Evolutionary conservation across 2,329 filamentous ascomycete genomes (phyloP).

Genomic region (Dryadomyces sulphureus): DNA sequence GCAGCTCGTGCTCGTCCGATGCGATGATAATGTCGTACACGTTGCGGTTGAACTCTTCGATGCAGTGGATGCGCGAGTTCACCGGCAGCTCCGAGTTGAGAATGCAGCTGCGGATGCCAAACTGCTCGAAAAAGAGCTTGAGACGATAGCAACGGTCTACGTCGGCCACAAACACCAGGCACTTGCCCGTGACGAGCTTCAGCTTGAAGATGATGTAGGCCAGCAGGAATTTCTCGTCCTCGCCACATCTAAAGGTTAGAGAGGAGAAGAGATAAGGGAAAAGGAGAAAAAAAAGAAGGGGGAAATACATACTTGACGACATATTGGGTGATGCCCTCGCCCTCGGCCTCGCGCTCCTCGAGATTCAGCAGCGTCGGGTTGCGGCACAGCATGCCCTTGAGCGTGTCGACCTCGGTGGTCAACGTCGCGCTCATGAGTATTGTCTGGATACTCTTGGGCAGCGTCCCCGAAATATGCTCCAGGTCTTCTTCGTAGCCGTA

Average conservation of each 20-base stretch:
- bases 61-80: slow-evolving; percentile 84
- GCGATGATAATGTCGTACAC: slow-evolving; percentile 98
- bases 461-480: slow-evolving; percentile 57
- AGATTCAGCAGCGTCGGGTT: slow-evolving; percentile 69
- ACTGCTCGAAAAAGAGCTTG: slow-evolving; percentile 93
- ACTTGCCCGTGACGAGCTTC: slow-evolving; percentile 85
- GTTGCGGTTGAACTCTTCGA: slow-evolving; percentile 92
- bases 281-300: background rate
- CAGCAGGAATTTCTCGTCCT: slow-evolving; percentile 92
- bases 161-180: slow-evolving; percentile 57
- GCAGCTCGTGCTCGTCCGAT: slow-evolving; percentile 43
- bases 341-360: slow-evolving; percentile 66
- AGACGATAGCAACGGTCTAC: slow-evolving; percentile 80
- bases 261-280: slow-evolving; percentile 5
- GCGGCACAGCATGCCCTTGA: slow-evolving; percentile 75
- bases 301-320: slow-evolving; percentile 51
- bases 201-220: slow-evolving; percentile 93
- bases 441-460: slow-evolving; percentile 79
- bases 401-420: slow-evolving; percentile 63
- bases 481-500: slow-evolving; percentile 92
- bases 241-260: slow-evolving; percentile 48
- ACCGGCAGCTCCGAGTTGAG: slow-evolving; percentile 90
- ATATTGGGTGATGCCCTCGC: slow-evolving; percentile 69
- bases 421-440: slow-evolving; percentile 90
- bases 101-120: slow-evolving; percentile 84